Conservation (phyloP, 2,329 filamentous ascomycete species). For the Colletotrichum tofieldiae region DNA sequence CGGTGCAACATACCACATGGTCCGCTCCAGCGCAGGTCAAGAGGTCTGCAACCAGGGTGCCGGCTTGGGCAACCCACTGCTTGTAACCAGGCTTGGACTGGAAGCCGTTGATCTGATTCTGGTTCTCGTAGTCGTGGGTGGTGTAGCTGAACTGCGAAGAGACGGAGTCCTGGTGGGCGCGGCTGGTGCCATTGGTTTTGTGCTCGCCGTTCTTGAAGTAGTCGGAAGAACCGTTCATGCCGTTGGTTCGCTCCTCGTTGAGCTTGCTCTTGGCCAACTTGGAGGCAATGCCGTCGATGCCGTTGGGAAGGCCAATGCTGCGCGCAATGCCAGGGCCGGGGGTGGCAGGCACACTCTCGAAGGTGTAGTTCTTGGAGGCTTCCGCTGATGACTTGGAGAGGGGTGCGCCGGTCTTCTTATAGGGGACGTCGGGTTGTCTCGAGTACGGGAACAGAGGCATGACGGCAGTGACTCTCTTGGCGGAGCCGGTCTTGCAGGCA, state of each 20-base stretch:
- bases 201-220: slow-evolving; percentile 50
- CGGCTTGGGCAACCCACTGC: slow-evolving; percentile 98
- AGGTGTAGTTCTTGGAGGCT: slow-evolving; percentile 77
- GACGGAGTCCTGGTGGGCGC: slow-evolving; percentile 56
- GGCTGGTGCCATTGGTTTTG: slow-evolving; percentile 49
- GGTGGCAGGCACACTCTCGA: slow-evolving; percentile 92
- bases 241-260: slow-evolving; percentile 59
- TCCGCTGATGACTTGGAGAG: slow-evolving; percentile 78
- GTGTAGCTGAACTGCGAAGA: slow-evolving; percentile 68
- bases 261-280: slow-evolving; percentile 79
- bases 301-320: slow-evolving; percentile 76
- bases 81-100: slow-evolving; percentile 94
- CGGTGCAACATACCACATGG: slow-evolving; percentile 72
- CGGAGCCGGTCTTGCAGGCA: slow-evolving; percentile 96
- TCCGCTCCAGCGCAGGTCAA: slow-evolving; percentile 96
- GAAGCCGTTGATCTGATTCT: slow-evolving; percentile 69
- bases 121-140: slow-evolving; percentile 73
- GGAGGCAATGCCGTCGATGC: slow-evolving; percentile 79
- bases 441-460: slow-evolving; percentile 94
- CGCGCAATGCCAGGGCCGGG: slow-evolving; percentile 81
- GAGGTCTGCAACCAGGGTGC: slow-evolving; percentile 93
- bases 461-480: slow-evolving; percentile 92
- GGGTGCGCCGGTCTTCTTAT: slow-evolving; percentile 95
- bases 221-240: slow-evolving; percentile 48
- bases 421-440: slow-evolving; percentile 94